Conservation (phyloP, 192 early-diverging fungal genomes). For the Phycomyces nitens region DNA sequence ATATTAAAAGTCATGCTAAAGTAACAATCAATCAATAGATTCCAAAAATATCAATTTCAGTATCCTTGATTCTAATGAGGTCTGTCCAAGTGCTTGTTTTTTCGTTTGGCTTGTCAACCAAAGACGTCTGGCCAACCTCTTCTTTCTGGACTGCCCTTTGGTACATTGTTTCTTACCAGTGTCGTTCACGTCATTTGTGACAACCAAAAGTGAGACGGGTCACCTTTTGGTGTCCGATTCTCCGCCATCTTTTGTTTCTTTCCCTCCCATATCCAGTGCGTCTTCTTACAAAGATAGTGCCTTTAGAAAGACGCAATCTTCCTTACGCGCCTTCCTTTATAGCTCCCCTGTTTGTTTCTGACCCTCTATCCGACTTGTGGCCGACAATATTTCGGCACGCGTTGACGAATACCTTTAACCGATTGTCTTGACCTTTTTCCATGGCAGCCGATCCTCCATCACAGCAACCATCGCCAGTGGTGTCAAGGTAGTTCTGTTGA, state of each 20-base stretch:
- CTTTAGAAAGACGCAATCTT: background rate
- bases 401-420: too few species aligned
- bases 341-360: background rate
- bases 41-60: too few species aligned
- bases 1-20: too few species aligned
- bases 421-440: too few species aligned
- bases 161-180: too few species aligned
- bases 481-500: background rate
- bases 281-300: background rate
- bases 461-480: background rate
- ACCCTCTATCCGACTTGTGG: background rate
- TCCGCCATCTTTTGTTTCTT: background rate
- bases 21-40: too few species aligned
- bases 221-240: constrained; percentile 1
- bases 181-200: background rate
- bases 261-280: background rate
- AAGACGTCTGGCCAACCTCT: too few species aligned
- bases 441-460: background rate
- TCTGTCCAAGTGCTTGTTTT: too few species aligned
- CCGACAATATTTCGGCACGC: background rate
- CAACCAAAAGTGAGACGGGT: background rate
- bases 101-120: too few species aligned
- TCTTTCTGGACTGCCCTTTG: too few species aligned
- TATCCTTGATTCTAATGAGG: too few species aligned
- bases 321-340: background rate